Conservation (phyloP, 179 eudicot genomes). For the Beta lomatogona region DNA sequence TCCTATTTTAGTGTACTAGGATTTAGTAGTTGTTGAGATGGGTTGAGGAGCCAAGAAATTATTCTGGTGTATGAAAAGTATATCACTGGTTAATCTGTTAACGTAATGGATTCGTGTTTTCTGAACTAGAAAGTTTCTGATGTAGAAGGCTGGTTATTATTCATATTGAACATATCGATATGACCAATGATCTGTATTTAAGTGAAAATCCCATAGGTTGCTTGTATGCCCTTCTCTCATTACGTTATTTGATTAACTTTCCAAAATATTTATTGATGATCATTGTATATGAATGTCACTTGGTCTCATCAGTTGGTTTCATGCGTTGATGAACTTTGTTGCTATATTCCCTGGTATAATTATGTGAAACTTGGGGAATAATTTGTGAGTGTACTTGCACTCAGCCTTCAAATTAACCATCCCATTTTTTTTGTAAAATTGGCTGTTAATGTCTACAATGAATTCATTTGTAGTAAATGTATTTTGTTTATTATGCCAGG, state of each 20-base stretch:
- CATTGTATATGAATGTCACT: background rate
- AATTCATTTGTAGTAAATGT: background rate
- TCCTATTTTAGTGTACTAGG: background rate
- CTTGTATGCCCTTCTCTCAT: background rate
- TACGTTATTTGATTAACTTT: background rate
- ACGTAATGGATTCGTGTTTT: background rate
- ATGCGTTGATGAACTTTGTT: background rate
- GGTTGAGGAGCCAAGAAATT: background rate
- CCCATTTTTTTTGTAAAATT: background rate
- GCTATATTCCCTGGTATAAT: background rate
- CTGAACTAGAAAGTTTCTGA: background rate
- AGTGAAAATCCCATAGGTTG: background rate
- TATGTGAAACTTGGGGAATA: too few relatives aligned
- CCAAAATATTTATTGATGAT: background rate
- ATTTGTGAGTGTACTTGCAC: background rate
- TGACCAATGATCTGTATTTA: background rate
- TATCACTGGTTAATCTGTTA: background rate
- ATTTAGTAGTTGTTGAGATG: slow-evolving; percentile 4
- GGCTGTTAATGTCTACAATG: background rate
- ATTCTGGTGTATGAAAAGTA: background rate
- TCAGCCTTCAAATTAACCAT: background rate
- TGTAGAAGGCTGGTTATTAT: background rate
- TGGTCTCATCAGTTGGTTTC: background rate
- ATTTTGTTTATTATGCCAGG: slow-evolving; percentile 43
- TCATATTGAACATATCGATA: background rate